Evolutionary conservation across 2,329 filamentous ascomycete genomes (phyloP).

Genomic region (Xylaria arbuscula): DNA sequence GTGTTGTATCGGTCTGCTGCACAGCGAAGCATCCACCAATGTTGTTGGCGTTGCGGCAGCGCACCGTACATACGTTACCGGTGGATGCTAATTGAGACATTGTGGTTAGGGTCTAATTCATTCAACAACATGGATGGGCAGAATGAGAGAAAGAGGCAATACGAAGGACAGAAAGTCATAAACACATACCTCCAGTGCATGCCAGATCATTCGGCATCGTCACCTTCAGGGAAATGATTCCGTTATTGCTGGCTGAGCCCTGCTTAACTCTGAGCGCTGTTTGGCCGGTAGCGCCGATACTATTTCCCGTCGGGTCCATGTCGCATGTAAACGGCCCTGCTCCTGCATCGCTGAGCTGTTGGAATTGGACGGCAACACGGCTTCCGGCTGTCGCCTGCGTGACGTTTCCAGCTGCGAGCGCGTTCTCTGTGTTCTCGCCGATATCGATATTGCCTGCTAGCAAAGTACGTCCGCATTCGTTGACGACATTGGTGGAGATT

Average conservation of each 20-base stretch:
- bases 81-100: constrained; percentile 51
- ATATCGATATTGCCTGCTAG: constrained; percentile 60
- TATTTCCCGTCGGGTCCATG: constrained; percentile 51
- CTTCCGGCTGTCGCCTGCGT: constrained; percentile 59
- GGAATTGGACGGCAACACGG: constrained; percentile 62
- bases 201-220: constrained; percentile 51
- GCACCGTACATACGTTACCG: constrained; percentile 56
- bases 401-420: constrained; percentile 47
- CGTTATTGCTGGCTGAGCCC: constrained; percentile 47
- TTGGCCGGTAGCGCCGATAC: constrained; percentile 55
- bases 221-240: constrained; percentile 50
- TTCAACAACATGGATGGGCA: neutral
- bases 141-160: neutral
- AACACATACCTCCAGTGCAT: constrained; percentile 50
- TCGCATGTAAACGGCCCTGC: constrained; percentile 55
- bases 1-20: constrained; percentile 55
- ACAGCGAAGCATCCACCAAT: constrained; percentile 56
- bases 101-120: neutral
- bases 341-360: constrained; percentile 54
- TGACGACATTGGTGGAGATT: constrained; percentile 52
- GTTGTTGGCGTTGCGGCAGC: constrained; percentile 53
- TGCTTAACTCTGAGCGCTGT: constrained; percentile 55
- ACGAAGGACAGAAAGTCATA: neutral
- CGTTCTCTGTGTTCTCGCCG: constrained; percentile 50
- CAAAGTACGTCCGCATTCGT: constrained; percentile 62